Base-by-base conservation (phyloP, 129 eudicot genomes). In the Flaveria bidentis region DNA sequence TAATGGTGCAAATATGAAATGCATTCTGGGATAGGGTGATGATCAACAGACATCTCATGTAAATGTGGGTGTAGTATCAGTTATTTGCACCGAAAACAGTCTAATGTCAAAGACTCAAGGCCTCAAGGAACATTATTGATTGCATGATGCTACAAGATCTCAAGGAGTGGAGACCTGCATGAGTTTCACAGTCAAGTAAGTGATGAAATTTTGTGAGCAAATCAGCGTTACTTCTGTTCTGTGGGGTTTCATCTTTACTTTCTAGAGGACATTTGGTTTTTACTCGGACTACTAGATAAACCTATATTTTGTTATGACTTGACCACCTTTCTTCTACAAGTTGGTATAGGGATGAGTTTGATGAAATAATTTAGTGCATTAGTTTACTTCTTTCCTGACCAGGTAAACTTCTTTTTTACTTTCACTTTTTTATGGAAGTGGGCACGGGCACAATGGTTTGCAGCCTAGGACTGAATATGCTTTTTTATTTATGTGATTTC, bases 131-230 rank as follows among this genome's bases (percentile, higher is more conserved):
- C 17, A 50, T 50, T 50, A 13, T 50, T 71, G 72, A 47, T 78
- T 84, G 78, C 79, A 80, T 72, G 57, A 73, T 15, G 71, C 78
- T 71, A 36, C 74, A 71, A 82, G 81, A 69, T 72, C 74, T 70
- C 67, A 69, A 66, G 82, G 33, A 74, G 74, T 64, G 83, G 69
- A 81, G 78, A 71, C 53, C 41, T 73, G 28, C 53, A 16, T 45
- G 50, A 45, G 50, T 45, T 45, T 45, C 50, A 45, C 50, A 45
- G 13, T 45, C 50, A 45, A 45, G 50, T 45, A 45, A 45, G 50
- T 45, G 11, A 45, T 45, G 50, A 45, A 45, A 45, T 45, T 11
- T 45, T 45, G 50, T 45, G 50, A 45, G 50, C 50, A 45, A 45
- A 45, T 45, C 50, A 45, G 50, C 8, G 50, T 45, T 45, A 6